Evolutionary conservation across 129 eudicot genomes (phyloP), one percentile per base, ranked within the genome.

Genomic region (Silybum marianum): DNA sequence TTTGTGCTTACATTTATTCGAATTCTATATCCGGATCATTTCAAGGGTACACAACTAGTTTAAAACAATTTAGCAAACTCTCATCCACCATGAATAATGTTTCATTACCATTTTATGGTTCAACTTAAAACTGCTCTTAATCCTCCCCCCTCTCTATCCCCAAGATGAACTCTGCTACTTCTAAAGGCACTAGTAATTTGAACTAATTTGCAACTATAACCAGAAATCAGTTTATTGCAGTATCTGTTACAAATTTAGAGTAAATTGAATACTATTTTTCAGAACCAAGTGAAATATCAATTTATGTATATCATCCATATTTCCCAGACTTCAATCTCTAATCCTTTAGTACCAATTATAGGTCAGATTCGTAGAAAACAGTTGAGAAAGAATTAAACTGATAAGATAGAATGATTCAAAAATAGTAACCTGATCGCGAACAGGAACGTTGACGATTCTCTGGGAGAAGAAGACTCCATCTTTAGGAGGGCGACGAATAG

Each of bases 351-450:
- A 58, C 44, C 42, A 69, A 69, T 30, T 30, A 30, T 30, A 69
- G 2, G 73, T 30, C 73, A 69, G 39, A 69, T 18, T 26, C 26
- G 54, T 36, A 9, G 26, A 71, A 4, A 71, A 71, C 69, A 65
- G 69, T 22, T 22, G 6, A 65, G 6, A 65, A 19, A 21, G 23
- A 65, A 65, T 30, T 65, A 65, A 65, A 65, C 9, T 18, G 23
- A 18, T 9, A 18, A n/a, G 18, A 8, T 54, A 24, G 11, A 22
- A 25, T 19, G 28, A 78, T n/a, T 21, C 54, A 73, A 10, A 58
- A 60, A 16, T 46, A 39, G 21, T n/a, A 25, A 94, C 98, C 98
- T 94, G 98, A 80, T 94, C 89, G 65, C 98, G 97, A 72, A 89
- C 87, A 2, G 97, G 96, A 12, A 94, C 86, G n/a, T 72, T 80